Percentiles rank a stretch among this genome's conserved stretches.
phyloP scores from a whole-genome alignment of 495 filamentous ascomycete genomes.

The Parathielavia hyrcaniae region DNA sequence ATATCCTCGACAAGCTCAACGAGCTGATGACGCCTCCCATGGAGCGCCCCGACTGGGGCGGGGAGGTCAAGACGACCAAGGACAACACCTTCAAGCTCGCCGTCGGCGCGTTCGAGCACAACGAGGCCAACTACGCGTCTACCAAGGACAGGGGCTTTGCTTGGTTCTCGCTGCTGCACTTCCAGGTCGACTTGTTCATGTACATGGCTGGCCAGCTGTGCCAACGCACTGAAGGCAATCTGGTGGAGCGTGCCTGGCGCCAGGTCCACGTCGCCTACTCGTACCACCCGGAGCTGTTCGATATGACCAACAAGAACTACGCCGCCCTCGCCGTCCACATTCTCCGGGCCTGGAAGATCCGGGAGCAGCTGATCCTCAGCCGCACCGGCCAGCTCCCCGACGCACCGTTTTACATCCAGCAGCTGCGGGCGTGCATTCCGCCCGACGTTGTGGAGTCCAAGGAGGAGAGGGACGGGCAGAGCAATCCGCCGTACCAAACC shows the following conservation, averaged over 20 bases:
- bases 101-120: constrained; percentile 39
- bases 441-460: constrained; percentile 18
- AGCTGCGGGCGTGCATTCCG: constrained; percentile 25
- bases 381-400: constrained; percentile 22
- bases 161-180: constrained; percentile 48
- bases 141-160: constrained; percentile 37
- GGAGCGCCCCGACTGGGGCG: constrained; percentile 40
- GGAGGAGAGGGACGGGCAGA: constrained; percentile 10
- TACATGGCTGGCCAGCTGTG: constrained; percentile 50
- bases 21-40: constrained; percentile 41
- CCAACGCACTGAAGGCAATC: constrained; percentile 41
- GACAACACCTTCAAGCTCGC: constrained; percentile 47
- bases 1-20: constrained; percentile 40
- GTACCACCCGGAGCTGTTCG: constrained; percentile 42
- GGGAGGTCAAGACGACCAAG: constrained; percentile 32
- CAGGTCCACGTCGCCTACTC: constrained; percentile 38
- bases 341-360: constrained; percentile 43
- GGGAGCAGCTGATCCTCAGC: constrained; percentile 33
- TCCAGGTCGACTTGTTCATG: constrained; percentile 49
- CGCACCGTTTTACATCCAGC: constrained; percentile 34
- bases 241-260: constrained; percentile 50
- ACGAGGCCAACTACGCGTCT: constrained; percentile 37
- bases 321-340: constrained; percentile 38
- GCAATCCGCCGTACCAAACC: constrained; percentile 9
- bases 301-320: constrained; percentile 39